Conservation (phyloP, 148 eudicot genomes). For the Rhododendron henanense region DNA sequence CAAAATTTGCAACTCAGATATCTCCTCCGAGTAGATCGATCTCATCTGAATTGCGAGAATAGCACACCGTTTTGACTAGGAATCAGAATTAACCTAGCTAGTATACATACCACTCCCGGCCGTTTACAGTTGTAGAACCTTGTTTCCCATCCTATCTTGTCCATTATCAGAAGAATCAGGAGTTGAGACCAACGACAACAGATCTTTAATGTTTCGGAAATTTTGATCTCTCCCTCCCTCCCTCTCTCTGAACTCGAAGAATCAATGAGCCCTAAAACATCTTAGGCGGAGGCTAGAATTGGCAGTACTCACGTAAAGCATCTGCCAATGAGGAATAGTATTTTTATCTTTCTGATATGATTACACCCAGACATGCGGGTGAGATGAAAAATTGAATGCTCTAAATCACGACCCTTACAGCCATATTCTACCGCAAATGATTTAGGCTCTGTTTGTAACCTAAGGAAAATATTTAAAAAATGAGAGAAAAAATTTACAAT, state of each 20-base stretch:
- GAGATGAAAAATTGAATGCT: too few relatives aligned
- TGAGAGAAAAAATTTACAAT: too few relatives aligned
- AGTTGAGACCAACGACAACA: neutral
- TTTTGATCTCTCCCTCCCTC: neutral
- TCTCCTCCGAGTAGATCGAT: neutral
- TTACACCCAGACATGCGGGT: too few relatives aligned
- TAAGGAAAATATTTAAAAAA: too few relatives aligned
- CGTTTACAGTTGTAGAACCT: too few relatives aligned
- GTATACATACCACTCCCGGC: too few relatives aligned
- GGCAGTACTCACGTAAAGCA: too few relatives aligned
- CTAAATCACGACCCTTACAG: too few relatives aligned
- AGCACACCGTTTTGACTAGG: neutral
- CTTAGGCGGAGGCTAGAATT: neutral
- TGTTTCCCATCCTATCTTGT: neutral
- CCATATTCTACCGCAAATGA: too few relatives aligned
- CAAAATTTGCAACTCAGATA: neutral
- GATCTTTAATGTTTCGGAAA: neutral
- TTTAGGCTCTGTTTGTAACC: too few relatives aligned
- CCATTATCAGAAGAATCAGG: neutral
- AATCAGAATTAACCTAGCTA: neutral
- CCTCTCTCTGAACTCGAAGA: neutral
- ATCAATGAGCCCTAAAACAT: neutral
- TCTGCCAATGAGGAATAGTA: too few relatives aligned
- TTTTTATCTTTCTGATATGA: too few relatives aligned
- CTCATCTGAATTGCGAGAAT: neutral